Conservation (phyloP, 495 filamentous ascomycete genomes). For the Neurospora sp. region DNA sequence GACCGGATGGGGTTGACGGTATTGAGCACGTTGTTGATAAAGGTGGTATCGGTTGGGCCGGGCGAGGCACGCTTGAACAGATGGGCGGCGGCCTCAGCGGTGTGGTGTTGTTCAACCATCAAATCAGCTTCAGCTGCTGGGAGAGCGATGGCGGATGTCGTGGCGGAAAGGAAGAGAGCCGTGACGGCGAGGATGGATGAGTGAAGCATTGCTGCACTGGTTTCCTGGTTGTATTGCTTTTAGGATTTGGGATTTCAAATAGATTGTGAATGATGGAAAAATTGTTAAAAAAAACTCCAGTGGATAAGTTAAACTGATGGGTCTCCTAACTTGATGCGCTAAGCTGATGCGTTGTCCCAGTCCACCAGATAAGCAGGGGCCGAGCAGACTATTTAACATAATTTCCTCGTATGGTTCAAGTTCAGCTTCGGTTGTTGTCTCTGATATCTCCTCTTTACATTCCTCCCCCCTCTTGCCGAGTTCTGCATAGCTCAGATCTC, state of each 20-base stretch:
- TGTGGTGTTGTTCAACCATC: not conserved
- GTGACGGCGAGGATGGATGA: not conserved
- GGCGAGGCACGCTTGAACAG: slow-evolving; percentile 5
- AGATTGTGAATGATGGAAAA: not conserved
- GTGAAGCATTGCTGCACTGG: not conserved
- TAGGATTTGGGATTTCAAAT: not conserved
- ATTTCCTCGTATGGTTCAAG: not conserved
- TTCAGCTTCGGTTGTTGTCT: not conserved
- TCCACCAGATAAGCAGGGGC: not conserved
- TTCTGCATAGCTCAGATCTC: not conserved
- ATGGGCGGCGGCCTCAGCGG: not conserved
- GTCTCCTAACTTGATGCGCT: not conserved
- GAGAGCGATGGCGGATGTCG: not conserved
- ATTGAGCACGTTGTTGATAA: slow-evolving; percentile 6
- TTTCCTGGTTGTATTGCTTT: not conserved
- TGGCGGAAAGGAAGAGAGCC: not conserved
- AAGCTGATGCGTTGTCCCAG: not conserved
- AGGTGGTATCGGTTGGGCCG: slow-evolving; percentile 4
- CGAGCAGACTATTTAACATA: not conserved
- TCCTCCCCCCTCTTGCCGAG: not conserved
- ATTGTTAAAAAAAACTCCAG: not conserved
- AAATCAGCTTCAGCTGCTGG: not conserved
- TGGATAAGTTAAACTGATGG: not conserved
- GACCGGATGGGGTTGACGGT: slow-evolving; percentile 9
- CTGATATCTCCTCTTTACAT: not conserved